Percentiles rank a stretch among this genome's conserved stretches.
Evolutionary conservation across 2,329 filamentous ascomycete species (phyloP).

Genomic region (Diaporthe citrichinensis): DNA sequence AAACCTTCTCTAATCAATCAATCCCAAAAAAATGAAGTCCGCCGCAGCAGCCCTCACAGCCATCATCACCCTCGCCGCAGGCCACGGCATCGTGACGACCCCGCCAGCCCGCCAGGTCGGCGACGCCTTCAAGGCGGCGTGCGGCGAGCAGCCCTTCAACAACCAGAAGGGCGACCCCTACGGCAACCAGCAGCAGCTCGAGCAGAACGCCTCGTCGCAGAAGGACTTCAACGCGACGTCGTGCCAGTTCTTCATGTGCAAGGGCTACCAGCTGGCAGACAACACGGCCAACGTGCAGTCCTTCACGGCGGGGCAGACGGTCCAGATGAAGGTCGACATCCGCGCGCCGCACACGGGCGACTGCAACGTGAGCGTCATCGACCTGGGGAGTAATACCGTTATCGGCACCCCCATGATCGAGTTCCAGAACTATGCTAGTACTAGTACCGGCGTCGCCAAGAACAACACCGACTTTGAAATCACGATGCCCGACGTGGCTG

Average conservation of each 20-base stretch:
- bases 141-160: constrained; percentile 45
- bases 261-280: constrained; percentile 57
- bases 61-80: constrained; percentile 35
- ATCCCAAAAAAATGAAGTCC: constrained; percentile 28
- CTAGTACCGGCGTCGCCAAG: constrained; percentile 45
- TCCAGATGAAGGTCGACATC: constrained; percentile 59
- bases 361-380: constrained; percentile 64
- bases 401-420: constrained; percentile 59
- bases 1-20: not conserved
- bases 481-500: constrained; percentile 48
- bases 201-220: constrained; percentile 30
- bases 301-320: constrained; percentile 57
- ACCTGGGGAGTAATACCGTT: constrained; percentile 60
- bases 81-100: constrained; percentile 44
- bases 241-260: constrained; percentile 58
- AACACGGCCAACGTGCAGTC: constrained; percentile 54
- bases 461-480: constrained; percentile 51
- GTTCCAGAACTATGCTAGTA: constrained; percentile 49
- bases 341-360: constrained; percentile 61
- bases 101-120: constrained; percentile 43
- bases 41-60: constrained; percentile 42
- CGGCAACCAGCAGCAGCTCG: constrained; percentile 40
- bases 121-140: constrained; percentile 45
- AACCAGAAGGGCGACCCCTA: constrained; percentile 39
- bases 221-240: constrained; percentile 42